Base-by-base conservation (phyloP, 2,329 filamentous ascomycete genomes). In the Aspergillus sp. region DNA sequence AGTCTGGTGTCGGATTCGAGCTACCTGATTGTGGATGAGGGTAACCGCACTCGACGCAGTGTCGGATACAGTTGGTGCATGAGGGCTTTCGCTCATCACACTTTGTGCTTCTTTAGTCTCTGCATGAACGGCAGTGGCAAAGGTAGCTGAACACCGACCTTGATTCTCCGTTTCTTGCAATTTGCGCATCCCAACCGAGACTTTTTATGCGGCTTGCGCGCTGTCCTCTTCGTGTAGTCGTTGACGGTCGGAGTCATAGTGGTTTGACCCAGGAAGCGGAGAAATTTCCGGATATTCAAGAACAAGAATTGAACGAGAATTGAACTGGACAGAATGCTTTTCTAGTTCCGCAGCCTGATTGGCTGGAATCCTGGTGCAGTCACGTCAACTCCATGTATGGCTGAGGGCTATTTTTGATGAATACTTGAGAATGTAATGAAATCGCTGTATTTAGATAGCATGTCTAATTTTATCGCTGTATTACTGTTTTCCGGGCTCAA, bases 111-210 rank as follows among this genome's bases (percentile, higher is more conserved):
- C 11, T 12, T 35, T 33, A 23, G 25, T 49, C 12, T 7, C 11
- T 49, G 21, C 6, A 1, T 40, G 4, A 1, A 14, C 8, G 35
- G 33, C 27, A 21, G 12, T 17, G 33, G 19, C n/a, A 27, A 1
- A 51, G n/a, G 47, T 47, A n/a, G 23, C 27, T 31, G 14, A 1
- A 21, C 6, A 40, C 51, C 6, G 44, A 63, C 61, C 51, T 63
- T 63, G 6, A 62, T 25, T 25, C 55, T 57, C n/a, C 61, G 55
- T 6, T 40, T 25, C 37, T 63, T 62, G 43, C 59, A 63, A 27
- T 60, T 62, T 1, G 15, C 35, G 21, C 61, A 63, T 8, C 59
- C 59, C 7, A 58, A 35, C 1, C 61, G 61, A 12, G 57, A 62
- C 40, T 63, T 63, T 3, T 25, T 41, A 23, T 63, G 61, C 6